Evolutionary conservation across 2,329 filamentous ascomycete species (phyloP), one percentile per base, ranked within the genome.

Genomic region (Aspergillus ochraceus): DNA sequence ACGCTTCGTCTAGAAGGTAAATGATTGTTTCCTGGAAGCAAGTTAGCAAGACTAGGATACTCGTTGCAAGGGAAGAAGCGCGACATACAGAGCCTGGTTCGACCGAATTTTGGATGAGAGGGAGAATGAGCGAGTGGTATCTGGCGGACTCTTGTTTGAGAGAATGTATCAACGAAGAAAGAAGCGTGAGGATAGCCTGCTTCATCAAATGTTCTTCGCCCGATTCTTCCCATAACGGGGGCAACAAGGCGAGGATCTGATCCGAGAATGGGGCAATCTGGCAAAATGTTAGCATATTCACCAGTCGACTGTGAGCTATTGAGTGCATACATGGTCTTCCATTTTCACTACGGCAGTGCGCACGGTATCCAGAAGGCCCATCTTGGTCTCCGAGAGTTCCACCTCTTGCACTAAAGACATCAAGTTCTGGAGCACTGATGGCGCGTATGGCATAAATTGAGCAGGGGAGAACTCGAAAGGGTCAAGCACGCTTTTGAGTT

Each of bases 201-300:
- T 98, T 98, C 82, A 97, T 90, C 74, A 98, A 86, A 76, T 92
- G 91, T 70, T 95, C 91, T 61, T 96, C 90, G 0, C 89, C 91
- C 2, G 91, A 92, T 54, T 88, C 86, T 61, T 91, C 88, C 95
- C 95, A 99, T 0, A 98, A 82, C 4, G 83, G 83, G 0, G 94
- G 93, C 6, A 98, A 82, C 12, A 92, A 84, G 1, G 86, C 82
- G 75, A 99, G 89, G 61, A 99, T 90, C 60, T 89, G 86, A 68
- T 96, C 91, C 5, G 91, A 91, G 61, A 84, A 88, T 1, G 84
- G 84, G 3, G 81, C 79, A 60, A 88, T 86, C 80, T 84, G 32
- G 19, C 36, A 14, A 22, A 45, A 8, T 1, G 54, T 64, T 55
- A 66, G 60, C 30, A 61, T 42, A 26, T 14, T 20, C 4, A 29